Conservation (phyloP, 2,329 filamentous ascomycete species). For the Dendryphion nanum region DNA sequence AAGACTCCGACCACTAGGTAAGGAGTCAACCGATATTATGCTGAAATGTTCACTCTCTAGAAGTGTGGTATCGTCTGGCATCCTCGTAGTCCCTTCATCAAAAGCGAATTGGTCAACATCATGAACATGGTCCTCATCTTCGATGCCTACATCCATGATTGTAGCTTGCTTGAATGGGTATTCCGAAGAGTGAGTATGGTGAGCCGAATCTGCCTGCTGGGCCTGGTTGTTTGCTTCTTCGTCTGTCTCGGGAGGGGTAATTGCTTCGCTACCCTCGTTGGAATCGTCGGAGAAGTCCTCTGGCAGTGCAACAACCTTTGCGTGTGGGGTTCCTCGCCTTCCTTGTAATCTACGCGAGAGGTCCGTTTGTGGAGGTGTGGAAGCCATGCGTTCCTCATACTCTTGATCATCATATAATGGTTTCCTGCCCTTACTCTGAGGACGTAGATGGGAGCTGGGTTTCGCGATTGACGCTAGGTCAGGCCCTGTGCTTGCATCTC, state of each 20-base stretch:
- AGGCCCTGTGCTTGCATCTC: too few species aligned
- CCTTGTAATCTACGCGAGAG: slow-evolving; percentile 15
- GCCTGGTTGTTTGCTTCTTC: too few species aligned
- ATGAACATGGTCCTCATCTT: slow-evolving; percentile 1
- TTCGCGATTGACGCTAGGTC: too few species aligned
- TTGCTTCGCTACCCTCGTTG: slow-evolving; percentile 14
- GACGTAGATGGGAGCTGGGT: too few species aligned
- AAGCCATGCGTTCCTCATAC: slow-evolving; percentile 1
- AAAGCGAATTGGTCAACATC: slow-evolving; percentile 25
- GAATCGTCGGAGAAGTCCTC: slow-evolving; percentile 19
- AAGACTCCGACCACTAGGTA: slow-evolving; percentile 34
- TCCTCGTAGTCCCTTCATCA: slow-evolving; percentile 31
- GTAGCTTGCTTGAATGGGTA: too few species aligned
- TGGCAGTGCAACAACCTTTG: slow-evolving; percentile 15
- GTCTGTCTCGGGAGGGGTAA: slow-evolving; percentile 26
- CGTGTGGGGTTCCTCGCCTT: slow-evolving; percentile 28
- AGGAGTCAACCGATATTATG: slow-evolving; percentile 50
- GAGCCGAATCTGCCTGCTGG: too few species aligned
- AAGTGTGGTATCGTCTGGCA: slow-evolving; percentile 46
- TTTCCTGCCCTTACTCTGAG: too few species aligned
- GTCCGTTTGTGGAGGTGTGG: slow-evolving; percentile 16
- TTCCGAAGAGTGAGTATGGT: too few species aligned
- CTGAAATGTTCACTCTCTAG: slow-evolving; percentile 51
- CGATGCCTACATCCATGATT: not conserved
- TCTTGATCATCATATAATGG: too few species aligned